Percentiles rank a stretch among this genome's conserved stretches.
Evolutionary conservation across 768 basidiomycete genomes (phyloP).

Genomic region (Suillus ampliporus): DNA sequence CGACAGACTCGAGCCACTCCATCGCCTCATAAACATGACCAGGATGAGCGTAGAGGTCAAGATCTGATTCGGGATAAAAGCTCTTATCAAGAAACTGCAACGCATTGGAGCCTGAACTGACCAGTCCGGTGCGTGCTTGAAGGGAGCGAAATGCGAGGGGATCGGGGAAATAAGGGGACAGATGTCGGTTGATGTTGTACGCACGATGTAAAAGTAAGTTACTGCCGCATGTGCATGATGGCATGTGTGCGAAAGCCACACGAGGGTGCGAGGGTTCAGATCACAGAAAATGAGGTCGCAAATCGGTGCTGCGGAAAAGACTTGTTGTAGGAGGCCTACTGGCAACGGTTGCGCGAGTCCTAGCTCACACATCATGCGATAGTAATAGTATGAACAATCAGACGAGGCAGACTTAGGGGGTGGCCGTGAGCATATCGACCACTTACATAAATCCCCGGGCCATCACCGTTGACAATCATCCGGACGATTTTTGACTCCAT

Average conservation of each 20-base stretch:
- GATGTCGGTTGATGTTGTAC: slow-evolving; percentile 42
- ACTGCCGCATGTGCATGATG: slow-evolving; percentile 22
- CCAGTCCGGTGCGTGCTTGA: slow-evolving; percentile 47
- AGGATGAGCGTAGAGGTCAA: slow-evolving; percentile 55
- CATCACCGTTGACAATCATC: too few species aligned
- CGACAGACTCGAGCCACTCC: slow-evolving; percentile 33
- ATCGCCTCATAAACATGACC: slow-evolving; percentile 38
- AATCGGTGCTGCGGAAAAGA: slow-evolving; percentile 25
- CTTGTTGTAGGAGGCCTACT: neutral
- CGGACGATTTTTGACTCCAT: too few species aligned
- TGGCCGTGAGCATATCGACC: neutral
- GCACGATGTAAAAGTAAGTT: slow-evolving; percentile 29
- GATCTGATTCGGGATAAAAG: slow-evolving; percentile 51
- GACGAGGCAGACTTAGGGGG: neutral
- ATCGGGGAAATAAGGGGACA: slow-evolving; percentile 42
- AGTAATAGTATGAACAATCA: neutral
- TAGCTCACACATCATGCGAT: neutral
- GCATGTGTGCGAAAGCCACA: slow-evolving; percentile 29
- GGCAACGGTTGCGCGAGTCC: neutral
- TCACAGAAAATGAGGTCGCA: slow-evolving; percentile 26
- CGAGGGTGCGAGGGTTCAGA: slow-evolving; percentile 33
- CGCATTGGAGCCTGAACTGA: slow-evolving; percentile 60
- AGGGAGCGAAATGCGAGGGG: slow-evolving; percentile 48
- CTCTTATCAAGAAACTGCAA: slow-evolving; percentile 56
- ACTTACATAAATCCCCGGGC: neutral